Base-by-base conservation (phyloP, 768 basidiomycete species). In the Macrolepiota dolichaula region DNA sequence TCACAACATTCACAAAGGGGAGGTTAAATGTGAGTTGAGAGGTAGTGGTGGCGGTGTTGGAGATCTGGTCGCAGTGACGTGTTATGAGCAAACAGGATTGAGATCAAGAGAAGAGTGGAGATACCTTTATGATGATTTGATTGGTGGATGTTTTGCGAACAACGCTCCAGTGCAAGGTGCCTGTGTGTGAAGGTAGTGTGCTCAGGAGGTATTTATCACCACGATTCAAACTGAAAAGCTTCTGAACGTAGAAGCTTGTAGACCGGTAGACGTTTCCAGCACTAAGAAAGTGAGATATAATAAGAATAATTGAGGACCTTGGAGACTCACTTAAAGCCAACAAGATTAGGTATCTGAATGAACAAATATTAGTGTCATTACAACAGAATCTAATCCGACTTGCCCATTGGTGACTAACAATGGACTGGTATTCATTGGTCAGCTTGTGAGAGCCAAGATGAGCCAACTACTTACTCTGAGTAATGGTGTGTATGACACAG, bases 201-300 rank as follows among this genome's bases (percentile, higher is more conserved):
- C 83, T 87, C 2, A 86, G 84, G 1, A 89, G 68, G 65, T 86
- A 88, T 64, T 80, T 79, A 44, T 86, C 83, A 4, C 88, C 88
- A 44, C 81, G 73, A 68, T 88, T 85, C 17, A 78, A 62, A 57
- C 85, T 83, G 74, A 89, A 89, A 36, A 89, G 76, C 77, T 85
- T 80, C 65, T 88, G 86, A 1, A 80, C 80, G 61, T 85, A 84
- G 71, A 79, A 89, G 59, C 83, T 85, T 0, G 85, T 85, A 2
- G 86, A 87, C 17, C 71, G 77, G 64, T 84, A 81, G 1, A 88
- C 82, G 0, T 68, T 66, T 1, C 76, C 79, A 12, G 86, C 79
- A 64, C 85, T 87, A 63, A 24, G 55, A n/a, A 3, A 24, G 11
- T 19, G 22, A 15, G 4, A 42, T 4, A 52, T n/a, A 19, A 32